Percentiles rank a stretch among this genome's conserved stretches.
Evolutionary conservation across 345 rosid genomes (phyloP).

Genomic region (Populus tremula): DNA sequence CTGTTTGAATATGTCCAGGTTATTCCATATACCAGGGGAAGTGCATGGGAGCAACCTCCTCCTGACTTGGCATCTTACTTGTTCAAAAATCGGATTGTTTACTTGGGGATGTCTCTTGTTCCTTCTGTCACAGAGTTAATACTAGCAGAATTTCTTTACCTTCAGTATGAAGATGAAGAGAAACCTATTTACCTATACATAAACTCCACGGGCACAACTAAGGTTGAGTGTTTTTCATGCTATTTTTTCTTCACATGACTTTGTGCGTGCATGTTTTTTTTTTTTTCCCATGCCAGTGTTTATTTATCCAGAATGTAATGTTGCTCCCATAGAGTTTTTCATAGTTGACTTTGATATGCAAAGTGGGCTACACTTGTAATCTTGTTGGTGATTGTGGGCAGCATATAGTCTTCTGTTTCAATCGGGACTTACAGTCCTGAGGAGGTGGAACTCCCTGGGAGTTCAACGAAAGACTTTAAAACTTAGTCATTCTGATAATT

Average conservation of each 20-base stretch:
- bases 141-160: conserved; percentile 85
- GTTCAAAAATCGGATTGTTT: conserved; percentile 76
- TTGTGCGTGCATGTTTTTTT: neutral
- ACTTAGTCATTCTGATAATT: no score
- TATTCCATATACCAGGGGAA: conserved; percentile 69
- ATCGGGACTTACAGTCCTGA: neutral
- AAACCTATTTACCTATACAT: conserved; percentile 89
- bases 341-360: no score
- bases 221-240: conserved; percentile 40
- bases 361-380: no score
- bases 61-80: conserved; percentile 87
- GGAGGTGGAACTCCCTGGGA: no score
- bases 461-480: no score
- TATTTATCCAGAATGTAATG: no score
- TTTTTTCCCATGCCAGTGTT: neutral
- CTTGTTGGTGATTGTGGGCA: neutral
- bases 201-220: conserved; percentile 90
- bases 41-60: conserved; percentile 88
- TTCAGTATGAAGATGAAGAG: conserved; percentile 71
- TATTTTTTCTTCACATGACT: conserved; percentile 4
- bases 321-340: no score
- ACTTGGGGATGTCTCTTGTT: conserved; percentile 93
- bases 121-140: conserved; percentile 88
- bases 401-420: neutral
- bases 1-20: conserved; percentile 41